Evolutionary conservation across 306 rosid genomes (phyloP), one percentile per base, ranked within the genome.

Genomic region (Oxytropis ochrocephala): DNA sequence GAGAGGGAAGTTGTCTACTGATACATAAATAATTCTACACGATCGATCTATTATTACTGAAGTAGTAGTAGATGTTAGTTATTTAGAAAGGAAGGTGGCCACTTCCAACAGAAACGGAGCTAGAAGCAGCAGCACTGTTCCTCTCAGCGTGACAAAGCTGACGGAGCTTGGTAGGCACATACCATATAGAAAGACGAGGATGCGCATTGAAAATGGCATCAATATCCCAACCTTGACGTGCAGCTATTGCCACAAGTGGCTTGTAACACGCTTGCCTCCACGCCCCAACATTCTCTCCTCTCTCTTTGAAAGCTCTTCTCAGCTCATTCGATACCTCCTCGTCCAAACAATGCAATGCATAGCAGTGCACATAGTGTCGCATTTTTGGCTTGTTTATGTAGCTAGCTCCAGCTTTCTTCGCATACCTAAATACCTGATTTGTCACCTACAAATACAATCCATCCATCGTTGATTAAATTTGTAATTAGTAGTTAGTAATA

Each of bases 291-390:
- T 88, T 94, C 72, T 91, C 97, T 0, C 99, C 97, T 44, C 91
- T 78, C 73, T 88, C 95, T 79, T 91, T 91, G 61, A 79, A 87
- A 1, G 63, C 85, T 17, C 86, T 82, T 35, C 99, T 76, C 55
- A 94, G 78, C 52, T 79, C 84, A 60, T 90, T 85, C 3, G 98
- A 94, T 0, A 56, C 92, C 30, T 82, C 88, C 78, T 85, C 96
- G 74, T 94, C 92, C 5, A 94, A 78, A 76, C 96, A 90, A 58
- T 94, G 98, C 58, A 94, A 72, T 0, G 98, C 98, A 14, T 90
- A 90, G 77, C 98, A 93, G 61, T 90, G 98, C 42, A 94, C 98
- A 56, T 94, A 94, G 81, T 94, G 98, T n/a, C 98, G 61, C 98
- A 94, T 94, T 67, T 94, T 94, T 0, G 98, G 98, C 87, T 94